Evolutionary conservation across 129 eudicot genomes (phyloP), one percentile per base, ranked within the genome.

Genomic region (Centaurea solstitialis): DNA sequence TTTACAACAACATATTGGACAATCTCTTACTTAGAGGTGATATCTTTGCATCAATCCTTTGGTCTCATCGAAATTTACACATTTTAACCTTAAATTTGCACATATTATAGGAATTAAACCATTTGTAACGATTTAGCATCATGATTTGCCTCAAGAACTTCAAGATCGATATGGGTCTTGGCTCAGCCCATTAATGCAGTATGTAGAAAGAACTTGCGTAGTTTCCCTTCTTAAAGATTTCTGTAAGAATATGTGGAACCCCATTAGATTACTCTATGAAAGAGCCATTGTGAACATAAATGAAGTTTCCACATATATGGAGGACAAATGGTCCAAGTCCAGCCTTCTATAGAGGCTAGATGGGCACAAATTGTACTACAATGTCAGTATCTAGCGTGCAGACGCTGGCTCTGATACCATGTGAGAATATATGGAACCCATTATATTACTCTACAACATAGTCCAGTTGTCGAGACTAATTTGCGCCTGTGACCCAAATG

Each of bases 111-210:
- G 98, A 39, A 89, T 94, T 35, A 61, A 83, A 78, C 97, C 94
- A 7, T 94, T 94, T 77, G 98, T 94, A 79, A 92, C 96, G 4
- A 87, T 94, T 77, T 86, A 88, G 79, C 98, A 94, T 72, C 43
- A 75, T 50, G 98, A 94, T 64, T 80, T 80, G 38, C 96, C 98
- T 65, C 93, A 92, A 85, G 98, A 88, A 85, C 88, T 92, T 24
- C 89, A 90, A 84, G 97, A 92, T 57, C 84, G 89, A 89, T 94
- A 85, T 43, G 91, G 90, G 66, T 87, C 90, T 22, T 92, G 97
- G 97, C 97, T 92, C 38, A 88, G 90, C 69, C 96, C 92, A n/a
- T 79, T 87, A 76, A 90, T 92, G 92, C 96, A 90, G 98, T 90
- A 84, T 30, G 87, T 81, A 23, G 37, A 59, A 41, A 43, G 12